phyloP scores from a whole-genome alignment of 1,139 yeast genomes.

The Yamadazyma membranifaciens region DNA sequence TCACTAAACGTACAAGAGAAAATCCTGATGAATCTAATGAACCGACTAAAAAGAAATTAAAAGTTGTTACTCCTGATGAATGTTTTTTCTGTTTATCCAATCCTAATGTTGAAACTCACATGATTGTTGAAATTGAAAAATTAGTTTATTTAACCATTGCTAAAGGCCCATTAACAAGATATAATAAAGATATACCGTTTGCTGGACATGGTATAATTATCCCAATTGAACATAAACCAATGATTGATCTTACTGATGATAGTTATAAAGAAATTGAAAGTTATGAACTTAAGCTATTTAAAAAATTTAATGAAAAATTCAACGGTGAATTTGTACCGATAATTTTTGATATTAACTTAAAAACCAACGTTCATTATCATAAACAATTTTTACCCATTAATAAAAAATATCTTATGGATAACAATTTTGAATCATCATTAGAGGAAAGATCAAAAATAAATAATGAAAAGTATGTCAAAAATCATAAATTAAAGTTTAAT shows the following conservation, averaged over 20 bases:
- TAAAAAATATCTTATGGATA: constrained; percentile 26
- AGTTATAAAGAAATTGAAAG: constrained; percentile 27
- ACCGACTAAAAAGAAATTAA: constrained; percentile 21
- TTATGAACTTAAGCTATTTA: constrained; percentile 45
- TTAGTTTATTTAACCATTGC: constrained; percentile 73
- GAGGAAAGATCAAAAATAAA: constrained; percentile 44
- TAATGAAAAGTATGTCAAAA: constrained; percentile 46
- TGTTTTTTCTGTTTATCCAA: constrained; percentile 88
- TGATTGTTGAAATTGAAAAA: constrained; percentile 74
- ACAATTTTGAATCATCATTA: constrained; percentile 33
- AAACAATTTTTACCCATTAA: constrained; percentile 64
- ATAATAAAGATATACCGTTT: constrained; percentile 45
- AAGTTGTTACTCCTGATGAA: constrained; percentile 48
- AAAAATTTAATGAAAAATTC: constrained; percentile 38
- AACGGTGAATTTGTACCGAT: constrained; percentile 43
- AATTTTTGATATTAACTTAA: constrained; percentile 60
- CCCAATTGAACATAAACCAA: constrained; percentile 76
- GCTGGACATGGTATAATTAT: constrained; percentile 83
- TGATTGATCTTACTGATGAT: constrained; percentile 23
- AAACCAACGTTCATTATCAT: constrained; percentile 61
- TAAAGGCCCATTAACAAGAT: constrained; percentile 76
- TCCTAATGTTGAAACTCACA: constrained; percentile 74
- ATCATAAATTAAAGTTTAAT: constrained; percentile 43
- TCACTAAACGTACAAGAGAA: constrained; percentile 14
- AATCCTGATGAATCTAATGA: neutral